Evolutionary conservation across 805 yeast species (phyloP), one percentile per base, ranked within the genome.

Genomic region (Candida vartiovaarae): DNA sequence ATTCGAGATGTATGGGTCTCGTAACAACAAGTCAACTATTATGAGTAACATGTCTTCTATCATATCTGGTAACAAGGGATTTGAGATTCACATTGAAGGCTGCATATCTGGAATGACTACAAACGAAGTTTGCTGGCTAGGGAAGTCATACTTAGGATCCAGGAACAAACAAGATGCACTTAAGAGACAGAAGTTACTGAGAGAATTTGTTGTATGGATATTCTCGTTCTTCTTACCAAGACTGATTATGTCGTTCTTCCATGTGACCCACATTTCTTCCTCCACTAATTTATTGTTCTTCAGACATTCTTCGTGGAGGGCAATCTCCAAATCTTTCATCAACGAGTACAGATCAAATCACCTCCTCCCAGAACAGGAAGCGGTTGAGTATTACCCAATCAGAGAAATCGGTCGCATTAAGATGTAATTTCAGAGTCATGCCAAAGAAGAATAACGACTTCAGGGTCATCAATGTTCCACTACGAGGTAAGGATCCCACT

Each of bases 371-470:
- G 24, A 52, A 54, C 41, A 50, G 42, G 36, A 53, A 44, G 41
- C 61, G 45, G 45, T 32, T 28, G 4, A 39, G 46, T 10, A 28
- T 46, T 2, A 32, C 47, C 1, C 51, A 49, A 43, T n/a, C 60
- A 47, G 48, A 56, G 40, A 43, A 45, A 33, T 9, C 39, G 36
- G 26, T 55, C 53, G 8, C 49, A 42, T 32, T 63, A 41, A 33
- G 48, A 50, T 46, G 81, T 4, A 60, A 52, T 4, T 44, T 75
- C 23, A 65, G 83, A 40, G 43, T 82, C 1, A 59, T 82, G 31
- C 95, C 95, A 0, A 85, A 85, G 55, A 59, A 61, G 36, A 59
- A 60, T 9, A 49, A 63, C 4, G 84, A 75, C 36, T 81, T 84
- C 46, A 62, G 93, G 52, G 66, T 80, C 11, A 70, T 84, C 15